Evolutionary conservation across 352 stramenopile species (phyloP), one percentile per base, ranked within the genome.

Genomic region (Phytopythium kandeliae): DNA sequence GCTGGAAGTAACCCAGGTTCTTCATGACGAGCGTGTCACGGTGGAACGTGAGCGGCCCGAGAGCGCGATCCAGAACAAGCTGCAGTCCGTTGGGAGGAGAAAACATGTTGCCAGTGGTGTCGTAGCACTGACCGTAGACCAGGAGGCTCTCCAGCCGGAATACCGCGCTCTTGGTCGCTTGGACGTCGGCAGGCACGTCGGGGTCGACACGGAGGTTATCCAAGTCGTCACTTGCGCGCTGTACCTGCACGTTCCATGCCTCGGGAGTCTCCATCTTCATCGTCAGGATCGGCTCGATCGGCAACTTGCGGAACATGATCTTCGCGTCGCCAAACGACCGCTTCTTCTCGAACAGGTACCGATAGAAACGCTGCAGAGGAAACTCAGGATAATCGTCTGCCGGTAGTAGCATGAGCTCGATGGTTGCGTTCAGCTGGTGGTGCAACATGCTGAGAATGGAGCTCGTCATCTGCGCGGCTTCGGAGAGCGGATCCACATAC

Each of bases 1-100:
- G 76, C 63, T 99, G 97, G 72, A 98, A 99, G 79, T 99, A 99
- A 15, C 97, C 97, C 28, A 98, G 68, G 69, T 98, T 99, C 59
- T 98, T 97, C 97, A 99, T 99, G 17, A 99, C 97, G 4, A 99
- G 60, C 15, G 97, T 99, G 60, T 99, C 97, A 22, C 82, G 85
- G 44, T 91, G 72, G 34, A 89, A 50, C 22, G 66, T 64, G 25
- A 65, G 52, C 43, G 51, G 65, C 11, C 73, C 79, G 22, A 87
- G 63, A n/a, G 86, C 69, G 21, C 80, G 84, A 40, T 93, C 70
- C 42, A 98, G 71, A 25, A 96, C 68, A 21, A 98, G 58, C 62
- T 98, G 93, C 12, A 98, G 71, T 0, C 94, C 92, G 43, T 96
- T 92, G 0, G 91, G 86, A 24, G 92, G 84, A 11, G 71, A 63